phyloP scores from a whole-genome alignment of 129 eudicot genomes.

The Smallanthus sonchifolius region DNA sequence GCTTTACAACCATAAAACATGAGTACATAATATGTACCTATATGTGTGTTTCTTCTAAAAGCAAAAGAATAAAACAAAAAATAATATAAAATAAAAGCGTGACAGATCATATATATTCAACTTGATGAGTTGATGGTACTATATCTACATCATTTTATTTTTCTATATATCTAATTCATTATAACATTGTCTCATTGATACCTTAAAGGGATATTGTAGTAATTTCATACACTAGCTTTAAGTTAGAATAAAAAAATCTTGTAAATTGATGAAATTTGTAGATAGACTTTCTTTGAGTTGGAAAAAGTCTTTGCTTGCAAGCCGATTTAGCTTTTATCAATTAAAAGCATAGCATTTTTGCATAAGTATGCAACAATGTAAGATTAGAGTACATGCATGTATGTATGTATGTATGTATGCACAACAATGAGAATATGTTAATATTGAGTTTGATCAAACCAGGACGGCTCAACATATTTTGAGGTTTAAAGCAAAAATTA shows the following conservation, averaged over 20 bases:
- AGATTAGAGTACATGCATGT: not conserved
- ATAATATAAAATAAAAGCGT: constrained; percentile 27
- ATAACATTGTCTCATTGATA: not conserved
- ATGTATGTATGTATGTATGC: not conserved
- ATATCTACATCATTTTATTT: constrained; percentile 19
- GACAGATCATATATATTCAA: constrained; percentile 55
- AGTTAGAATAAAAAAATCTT: not conserved
- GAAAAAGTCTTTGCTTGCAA: constrained; percentile 18
- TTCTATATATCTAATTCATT: not conserved
- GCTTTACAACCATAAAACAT: constrained; percentile 33
- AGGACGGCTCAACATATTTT: too few relatives aligned
- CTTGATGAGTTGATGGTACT: constrained; percentile 22
- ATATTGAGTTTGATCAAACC: not conserved
- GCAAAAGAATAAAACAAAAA: constrained; percentile 1
- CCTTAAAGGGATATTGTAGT: not conserved
- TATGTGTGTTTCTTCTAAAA: constrained; percentile 7
- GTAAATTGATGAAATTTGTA: not conserved
- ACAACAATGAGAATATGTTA: not conserved
- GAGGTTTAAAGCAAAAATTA: too few relatives aligned
- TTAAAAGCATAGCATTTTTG: not conserved
- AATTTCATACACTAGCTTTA: not conserved
- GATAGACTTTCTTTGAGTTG: not conserved
- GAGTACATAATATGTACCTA: constrained; percentile 18
- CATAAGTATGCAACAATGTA: not conserved
- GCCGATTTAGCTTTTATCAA: not conserved